Evolutionary conservation across 805 yeast species (phyloP), one percentile per base, ranked within the genome.

Genomic region (Komagataella mondaviorum): DNA sequence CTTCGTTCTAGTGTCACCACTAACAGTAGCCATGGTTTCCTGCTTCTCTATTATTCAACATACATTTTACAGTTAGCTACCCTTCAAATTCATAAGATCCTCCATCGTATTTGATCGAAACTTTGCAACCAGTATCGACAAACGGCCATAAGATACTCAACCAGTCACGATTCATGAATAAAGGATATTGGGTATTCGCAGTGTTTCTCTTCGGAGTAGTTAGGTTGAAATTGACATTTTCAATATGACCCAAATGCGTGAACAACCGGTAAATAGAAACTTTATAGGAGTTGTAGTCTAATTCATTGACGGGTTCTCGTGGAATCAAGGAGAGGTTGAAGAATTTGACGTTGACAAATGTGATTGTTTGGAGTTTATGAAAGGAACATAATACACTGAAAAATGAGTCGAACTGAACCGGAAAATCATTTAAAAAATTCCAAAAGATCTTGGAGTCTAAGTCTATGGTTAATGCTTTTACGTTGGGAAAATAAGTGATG

Each of bases 401-500:
- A 22, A 50, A 52, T 14, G 30, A 8, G 30, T 51, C 54, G 18
- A 51, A 49, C 23, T 49, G 51, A 8, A 14, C 23, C 18, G 24
- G n/a, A 24, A 50, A 49, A 12, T 43, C 36, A 23, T 48, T 24
- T 17, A 51, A n/a, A 14, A 51, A 51, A 18, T 51, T 54, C 43
- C 59, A 55, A 50, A 71, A 80, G 12, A 78, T 69, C 23, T 63
- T 64, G 39, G 83, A 77, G 53, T 68, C 67, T 46, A 80, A 60
- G 57, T 80, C 85, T 12, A 80, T 60, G 7, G 68, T 63, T 20
- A 80, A 54, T 10, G 66, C 62, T 6, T 64, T 54, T 23, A 79
- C 59, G 1, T 58, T 56, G 4, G 66, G 64, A 55, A 77, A 76
- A 53, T 70, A 69, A 57, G 75, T 78, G 48, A 76, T 72, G 30